Evolutionary conservation across 2,329 filamentous ascomycete species (phyloP).

Genomic region (Ploettnerulaceae sp.): DNA sequence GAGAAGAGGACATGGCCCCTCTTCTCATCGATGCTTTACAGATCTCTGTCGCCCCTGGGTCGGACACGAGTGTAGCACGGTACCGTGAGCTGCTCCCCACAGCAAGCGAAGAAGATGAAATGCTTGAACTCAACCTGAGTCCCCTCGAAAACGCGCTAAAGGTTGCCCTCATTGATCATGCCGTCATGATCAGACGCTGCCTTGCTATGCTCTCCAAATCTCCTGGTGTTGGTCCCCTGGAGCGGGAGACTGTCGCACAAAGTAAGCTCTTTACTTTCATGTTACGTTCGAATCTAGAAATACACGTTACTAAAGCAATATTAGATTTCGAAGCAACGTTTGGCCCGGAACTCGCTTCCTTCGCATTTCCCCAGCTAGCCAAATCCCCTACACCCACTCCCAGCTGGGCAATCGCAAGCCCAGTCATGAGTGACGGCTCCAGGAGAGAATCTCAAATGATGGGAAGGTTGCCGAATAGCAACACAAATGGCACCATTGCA

Average conservation of each 20-base stretch:
- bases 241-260: slow-evolving; percentile 55
- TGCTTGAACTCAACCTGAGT: slow-evolving; percentile 46
- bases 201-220: slow-evolving; percentile 60
- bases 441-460: slow-evolving; percentile 15
- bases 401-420: slow-evolving; percentile 31
- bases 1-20: slow-evolving; percentile 64
- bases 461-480: slow-evolving; percentile 12
- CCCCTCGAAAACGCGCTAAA: slow-evolving; percentile 73
- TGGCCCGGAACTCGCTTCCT: slow-evolving; percentile 59
- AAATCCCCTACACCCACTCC: slow-evolving; percentile 38
- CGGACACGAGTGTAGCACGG: slow-evolving; percentile 70
- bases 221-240: slow-evolving; percentile 47
- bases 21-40: slow-evolving; percentile 70
- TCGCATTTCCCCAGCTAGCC: slow-evolving; percentile 48
- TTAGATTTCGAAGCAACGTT: slow-evolving; percentile 59
- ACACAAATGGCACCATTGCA: slow-evolving; percentile 25
- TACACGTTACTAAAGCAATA: slow-evolving; percentile 17
- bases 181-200: slow-evolving; percentile 79
- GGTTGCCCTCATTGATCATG: slow-evolving; percentile 83
- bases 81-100: slow-evolving; percentile 71
- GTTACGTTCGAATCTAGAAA: slow-evolving; percentile 21
- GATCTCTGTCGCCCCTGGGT: slow-evolving; percentile 68
- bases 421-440: slow-evolving; percentile 11
- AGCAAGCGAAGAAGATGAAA: slow-evolving; percentile 38
- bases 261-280: slow-evolving; percentile 46